phyloP scores from a whole-genome alignment of 345 rosid species.

The Cardiospermum halicacabum region DNA sequence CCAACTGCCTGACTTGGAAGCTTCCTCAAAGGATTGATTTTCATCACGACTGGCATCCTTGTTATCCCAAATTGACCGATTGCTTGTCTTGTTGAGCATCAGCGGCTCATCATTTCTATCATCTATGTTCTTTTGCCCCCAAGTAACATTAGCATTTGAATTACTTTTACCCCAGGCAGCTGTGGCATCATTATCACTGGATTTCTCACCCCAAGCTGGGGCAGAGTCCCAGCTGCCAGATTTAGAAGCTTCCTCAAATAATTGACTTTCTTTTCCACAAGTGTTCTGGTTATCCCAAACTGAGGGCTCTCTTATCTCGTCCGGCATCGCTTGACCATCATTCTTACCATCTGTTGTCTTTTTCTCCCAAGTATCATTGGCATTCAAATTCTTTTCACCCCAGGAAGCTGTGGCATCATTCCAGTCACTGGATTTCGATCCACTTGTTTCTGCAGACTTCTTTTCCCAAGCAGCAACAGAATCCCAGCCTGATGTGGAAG shows the following conservation, averaged over 20 bases:
- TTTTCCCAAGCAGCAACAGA: conserved; percentile 22
- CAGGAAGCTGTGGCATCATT: background rate
- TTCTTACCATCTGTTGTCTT: background rate
- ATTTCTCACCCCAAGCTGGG: too few relatives aligned
- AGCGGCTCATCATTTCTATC: background rate
- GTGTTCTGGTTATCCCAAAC: background rate
- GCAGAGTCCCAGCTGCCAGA: too few relatives aligned
- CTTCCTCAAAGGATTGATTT: background rate
- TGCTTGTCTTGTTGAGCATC: background rate
- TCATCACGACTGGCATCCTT: background rate
- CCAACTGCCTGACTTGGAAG: too few relatives aligned
- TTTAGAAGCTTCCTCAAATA: too few relatives aligned
- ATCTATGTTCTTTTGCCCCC: background rate
- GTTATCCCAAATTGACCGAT: background rate
- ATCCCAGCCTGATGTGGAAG: conserved; percentile 28
- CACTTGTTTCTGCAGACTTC: conserved; percentile 16
- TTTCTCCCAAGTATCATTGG: background rate
- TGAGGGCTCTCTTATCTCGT: background rate
- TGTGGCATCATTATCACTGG: background rate
- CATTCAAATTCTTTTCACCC: conserved; percentile 1
- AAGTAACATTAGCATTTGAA: background rate
- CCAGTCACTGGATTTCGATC: conserved; percentile 5
- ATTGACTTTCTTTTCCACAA: background rate
- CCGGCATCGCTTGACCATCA: background rate
- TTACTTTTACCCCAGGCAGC: background rate